Conservation (phyloP, 768 basidiomycete species). For the Kwoniella europaea region DNA sequence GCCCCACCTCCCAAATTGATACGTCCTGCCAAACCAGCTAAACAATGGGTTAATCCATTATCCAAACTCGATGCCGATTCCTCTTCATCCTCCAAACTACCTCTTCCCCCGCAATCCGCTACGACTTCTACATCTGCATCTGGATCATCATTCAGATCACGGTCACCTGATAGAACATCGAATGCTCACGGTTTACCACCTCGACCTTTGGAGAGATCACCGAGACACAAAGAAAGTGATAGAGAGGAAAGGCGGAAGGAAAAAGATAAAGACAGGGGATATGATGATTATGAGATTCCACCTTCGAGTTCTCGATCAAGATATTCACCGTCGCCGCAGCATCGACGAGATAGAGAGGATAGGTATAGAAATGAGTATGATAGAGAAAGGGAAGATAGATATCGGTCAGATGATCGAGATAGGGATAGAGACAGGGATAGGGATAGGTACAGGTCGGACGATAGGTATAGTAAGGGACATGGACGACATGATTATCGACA, state of each 20-base stretch:
- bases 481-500: conserved; percentile 8
- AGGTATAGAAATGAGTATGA: conserved; percentile 5
- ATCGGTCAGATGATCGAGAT: neutral
- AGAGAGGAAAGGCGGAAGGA: neutral
- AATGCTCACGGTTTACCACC: neutral
- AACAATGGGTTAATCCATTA: conserved; percentile 20
- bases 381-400: neutral
- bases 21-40: conserved; percentile 5
- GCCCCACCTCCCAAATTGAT: conserved; percentile 7
- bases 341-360: neutral
- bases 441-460: conserved; percentile 2
- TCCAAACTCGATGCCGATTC: conserved; percentile 15
- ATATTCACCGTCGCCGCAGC: neutral
- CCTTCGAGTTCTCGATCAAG: neutral
- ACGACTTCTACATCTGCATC: neutral
- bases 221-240: neutral
- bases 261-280: neutral
- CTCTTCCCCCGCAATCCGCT: neutral
- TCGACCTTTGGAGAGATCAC: neutral
- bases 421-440: neutral
- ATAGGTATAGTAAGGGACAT: conserved; percentile 5
- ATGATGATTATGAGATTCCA: neutral
- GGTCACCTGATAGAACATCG: neutral
- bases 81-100: conserved; percentile 4
- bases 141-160: neutral